Evolutionary conservation across 768 basidiomycete species (phyloP), one percentile per base, ranked within the genome.

Genomic region (Rhizopogon sp.): DNA sequence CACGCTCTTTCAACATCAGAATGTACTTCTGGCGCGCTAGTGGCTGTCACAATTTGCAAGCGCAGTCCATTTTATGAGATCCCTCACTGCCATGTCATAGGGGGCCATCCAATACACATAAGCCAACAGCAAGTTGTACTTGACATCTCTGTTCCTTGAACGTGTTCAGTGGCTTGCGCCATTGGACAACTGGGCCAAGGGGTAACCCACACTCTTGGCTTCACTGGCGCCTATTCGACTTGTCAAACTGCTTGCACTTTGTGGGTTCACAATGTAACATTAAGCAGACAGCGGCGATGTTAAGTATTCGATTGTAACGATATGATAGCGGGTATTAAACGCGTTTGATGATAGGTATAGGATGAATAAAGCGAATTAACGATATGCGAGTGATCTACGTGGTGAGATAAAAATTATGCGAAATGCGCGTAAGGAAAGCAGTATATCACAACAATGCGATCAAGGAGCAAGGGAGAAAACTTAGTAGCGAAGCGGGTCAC

Each of bases 401-500:
- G 56, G 39, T 50, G 62, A 54, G 41, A 62, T 59, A 59, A 66
- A 37, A 60, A 68, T 71, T 68, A 67, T 70, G 68, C 53, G 62
- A 65, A 52, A 52, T 41, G 52, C 69, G 69, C 60, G 69, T 69
- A 67, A 66, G 62, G 70, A 71, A 66, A 72, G 67, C 63, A 63
- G 64, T 72, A 73, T 67, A 69, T 67, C 69, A 75, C 69, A 76
- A 66, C 73, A 67, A 68, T 70, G 66, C 64, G 61, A 54, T 61
- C 65, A 44, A 53, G 58, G 58, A 42, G 56, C 46, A 53, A 53
- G 49, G 55, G 50, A 56, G 59, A 33, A 47, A 53, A 57, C 41
- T n/a, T n/a, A 40, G 55, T 49, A 49, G 57, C 61, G 56, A 62
- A 43, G 62, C 62, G 63, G 62, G 69, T 66, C 65, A 63, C 60